Evolutionary conservation across 2,329 filamentous ascomycete genomes (phyloP).

Genomic region (Apiospora koreana): DNA sequence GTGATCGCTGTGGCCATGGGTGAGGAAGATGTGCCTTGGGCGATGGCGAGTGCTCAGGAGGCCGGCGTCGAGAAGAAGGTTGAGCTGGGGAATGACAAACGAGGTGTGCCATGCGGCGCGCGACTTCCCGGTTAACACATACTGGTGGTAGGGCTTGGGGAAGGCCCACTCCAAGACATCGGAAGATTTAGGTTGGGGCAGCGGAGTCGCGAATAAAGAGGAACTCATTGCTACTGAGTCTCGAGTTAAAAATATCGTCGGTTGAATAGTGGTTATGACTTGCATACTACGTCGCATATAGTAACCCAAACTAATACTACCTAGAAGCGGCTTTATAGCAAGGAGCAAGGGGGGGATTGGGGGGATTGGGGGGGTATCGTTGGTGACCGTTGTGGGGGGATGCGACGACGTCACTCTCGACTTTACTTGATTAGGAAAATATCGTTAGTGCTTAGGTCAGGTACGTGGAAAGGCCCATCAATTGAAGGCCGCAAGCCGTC

Average conservation of each 20-base stretch:
- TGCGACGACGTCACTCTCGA: background rate
- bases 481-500: no score
- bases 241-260: background rate
- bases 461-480: background rate
- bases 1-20: slow-evolving; percentile 51
- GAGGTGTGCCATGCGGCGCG: slow-evolving; percentile 54
- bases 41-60: slow-evolving; percentile 46
- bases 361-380: background rate
- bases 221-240: background rate
- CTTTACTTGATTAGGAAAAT: background rate
- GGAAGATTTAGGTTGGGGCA: slow-evolving; percentile 45
- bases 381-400: background rate
- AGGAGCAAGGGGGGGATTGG: background rate
- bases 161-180: slow-evolving; percentile 48
- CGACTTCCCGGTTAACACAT: slow-evolving; percentile 46
- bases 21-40: slow-evolving; percentile 51
- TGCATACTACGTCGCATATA: background rate
- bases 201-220: slow-evolving; percentile 42
- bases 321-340: background rate
- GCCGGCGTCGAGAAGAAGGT: slow-evolving; percentile 51
- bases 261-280: background rate
- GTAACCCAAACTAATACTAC: slow-evolving; percentile 2
- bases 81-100: slow-evolving; percentile 50
- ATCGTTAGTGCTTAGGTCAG: background rate
- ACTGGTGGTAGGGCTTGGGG: slow-evolving; percentile 42